phyloP scores from a whole-genome alignment of 148 eudicot species.

The Oxyria digyna region DNA sequence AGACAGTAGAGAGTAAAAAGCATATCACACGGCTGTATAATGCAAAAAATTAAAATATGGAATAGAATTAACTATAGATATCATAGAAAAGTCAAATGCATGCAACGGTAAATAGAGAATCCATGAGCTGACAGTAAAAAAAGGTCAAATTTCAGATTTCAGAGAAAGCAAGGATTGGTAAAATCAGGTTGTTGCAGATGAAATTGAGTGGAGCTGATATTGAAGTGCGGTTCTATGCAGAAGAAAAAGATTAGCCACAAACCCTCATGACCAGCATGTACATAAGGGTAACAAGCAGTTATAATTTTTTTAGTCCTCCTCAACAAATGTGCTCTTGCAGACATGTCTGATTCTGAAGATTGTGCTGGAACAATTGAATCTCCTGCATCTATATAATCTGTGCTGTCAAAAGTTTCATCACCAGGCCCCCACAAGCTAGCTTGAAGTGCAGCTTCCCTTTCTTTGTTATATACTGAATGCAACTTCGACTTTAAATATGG shows the following conservation, averaged over 20 bases:
- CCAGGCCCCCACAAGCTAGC: slow-evolving; percentile 88
- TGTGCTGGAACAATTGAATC: slow-evolving; percentile 39
- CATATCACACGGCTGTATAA: not conserved
- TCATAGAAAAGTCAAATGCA: not conserved
- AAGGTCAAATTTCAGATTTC: not conserved
- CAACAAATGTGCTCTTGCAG: slow-evolving; percentile 36
- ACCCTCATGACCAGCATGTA: slow-evolving; percentile 99
- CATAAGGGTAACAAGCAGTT: slow-evolving; percentile 77
- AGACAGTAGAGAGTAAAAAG: not conserved
- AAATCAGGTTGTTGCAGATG: not conserved
- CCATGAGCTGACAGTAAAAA: not conserved
- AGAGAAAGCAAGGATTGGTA: not conserved
- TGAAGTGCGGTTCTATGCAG: not conserved
- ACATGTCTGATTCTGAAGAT: slow-evolving; percentile 34
- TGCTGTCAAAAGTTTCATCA: slow-evolving; percentile 49
- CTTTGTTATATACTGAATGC: slow-evolving; percentile 73
- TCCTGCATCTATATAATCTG: slow-evolving; percentile 38
- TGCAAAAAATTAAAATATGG: not conserved
- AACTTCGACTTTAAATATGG: slow-evolving; percentile 92
- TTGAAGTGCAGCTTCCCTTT: slow-evolving; percentile 86
- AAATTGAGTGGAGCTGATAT: not conserved
- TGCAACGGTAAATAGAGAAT: not conserved
- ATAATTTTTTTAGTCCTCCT: slow-evolving; percentile 51
- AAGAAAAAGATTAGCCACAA: not conserved
- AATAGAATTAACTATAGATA: not conserved